Evolutionary conservation across 306 rosid species (phyloP), one percentile per base, ranked within the genome.

Genomic region (Ochetophila trinervis): DNA sequence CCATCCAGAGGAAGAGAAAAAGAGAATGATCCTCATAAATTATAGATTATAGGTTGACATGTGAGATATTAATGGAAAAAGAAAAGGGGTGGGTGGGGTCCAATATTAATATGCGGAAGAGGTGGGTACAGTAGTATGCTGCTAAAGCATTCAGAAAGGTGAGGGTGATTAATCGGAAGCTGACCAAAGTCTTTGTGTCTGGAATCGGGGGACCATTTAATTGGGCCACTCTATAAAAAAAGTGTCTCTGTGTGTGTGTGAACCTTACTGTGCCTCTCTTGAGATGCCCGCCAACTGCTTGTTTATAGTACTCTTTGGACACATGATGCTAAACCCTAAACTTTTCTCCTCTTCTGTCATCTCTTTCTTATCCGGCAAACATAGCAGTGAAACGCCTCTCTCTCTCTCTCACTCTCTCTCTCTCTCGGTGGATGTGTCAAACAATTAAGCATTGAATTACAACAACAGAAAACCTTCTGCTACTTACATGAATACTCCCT

Each of bases 181-280:
- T 58, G 75, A 62, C 45, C 12, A 40, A 8, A 40, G 10, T 40
- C 13, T 40, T 5, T 78, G 59, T 78, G 69, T 75, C 56, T 50
- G 66, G 73, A 71, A 83, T 75, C 68, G 40, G 67, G 85, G 90
- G 86, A 85, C 86, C 86, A 85, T 80, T 77, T 34, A 72, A 74
- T 70, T 65, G 80, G 54, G 42, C 59, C 27, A 42, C 23, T 36
- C 63, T 67, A 66, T 66, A 15, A 17, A 24, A 34, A 12, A 20
- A 58, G 45, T 16, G 59, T 54, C 42, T 55, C 53, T 65, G n/a
- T 51, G 20, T 10, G 73, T 70, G 49, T 15, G 45, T 15, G 30
- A 50, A 36, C 61, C 76, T 37, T 51, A 67, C 68, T 72, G 34
- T 23, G 35, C 53, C 51, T 12, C 73, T 69, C 83, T 82, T 68